These are phyloP conservation scores for Termitomyces bulborhizus DNA, from an alignment of 768 basidiomycete species.

Conservation along the genomic window DNA sequence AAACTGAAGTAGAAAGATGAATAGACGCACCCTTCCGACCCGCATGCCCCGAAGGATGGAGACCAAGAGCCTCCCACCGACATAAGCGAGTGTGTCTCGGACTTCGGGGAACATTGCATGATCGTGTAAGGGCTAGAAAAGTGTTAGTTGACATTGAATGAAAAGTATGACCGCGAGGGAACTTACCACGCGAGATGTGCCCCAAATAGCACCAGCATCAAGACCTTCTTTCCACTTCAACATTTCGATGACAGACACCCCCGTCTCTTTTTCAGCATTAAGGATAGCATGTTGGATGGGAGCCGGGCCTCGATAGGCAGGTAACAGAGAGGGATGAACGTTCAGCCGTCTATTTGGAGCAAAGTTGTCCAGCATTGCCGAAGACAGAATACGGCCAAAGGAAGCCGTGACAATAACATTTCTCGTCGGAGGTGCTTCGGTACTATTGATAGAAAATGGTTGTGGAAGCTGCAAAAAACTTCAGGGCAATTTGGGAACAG, in stretches of 20 bases:
- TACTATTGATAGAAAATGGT: slow-evolving; percentile 21
- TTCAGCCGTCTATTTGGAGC: slow-evolving; percentile 59
- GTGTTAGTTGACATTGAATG: not conserved
- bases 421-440: slow-evolving; percentile 23
- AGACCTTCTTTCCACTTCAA: slow-evolving; percentile 61
- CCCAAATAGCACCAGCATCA: slow-evolving; percentile 76
- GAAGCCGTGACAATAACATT: slow-evolving; percentile 83
- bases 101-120: slow-evolving; percentile 48
- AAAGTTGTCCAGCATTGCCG: slow-evolving; percentile 56
- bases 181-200: slow-evolving; percentile 45
- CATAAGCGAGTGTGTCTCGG: slow-evolving; percentile 49
- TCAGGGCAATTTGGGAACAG: not conserved
- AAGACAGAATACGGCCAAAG: slow-evolving; percentile 81
- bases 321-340: slow-evolving; percentile 86
- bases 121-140: slow-evolving; percentile 43
- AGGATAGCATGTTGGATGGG: slow-evolving; percentile 83
- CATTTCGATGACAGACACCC: slow-evolving; percentile 80
- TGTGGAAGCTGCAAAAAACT: slow-evolving; percentile 26
- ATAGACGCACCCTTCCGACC: slow-evolving; percentile 39
- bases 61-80: slow-evolving; percentile 70
- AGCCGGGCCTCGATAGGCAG: slow-evolving; percentile 83
- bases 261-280: slow-evolving; percentile 60
- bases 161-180: not conserved
- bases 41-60: slow-evolving; percentile 61
- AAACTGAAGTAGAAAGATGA: not conserved